Percentiles rank a stretch among this genome's conserved stretches.
Conservation (phyloP, 164 flowering plant genomes). For the Piper longum region DNA sequence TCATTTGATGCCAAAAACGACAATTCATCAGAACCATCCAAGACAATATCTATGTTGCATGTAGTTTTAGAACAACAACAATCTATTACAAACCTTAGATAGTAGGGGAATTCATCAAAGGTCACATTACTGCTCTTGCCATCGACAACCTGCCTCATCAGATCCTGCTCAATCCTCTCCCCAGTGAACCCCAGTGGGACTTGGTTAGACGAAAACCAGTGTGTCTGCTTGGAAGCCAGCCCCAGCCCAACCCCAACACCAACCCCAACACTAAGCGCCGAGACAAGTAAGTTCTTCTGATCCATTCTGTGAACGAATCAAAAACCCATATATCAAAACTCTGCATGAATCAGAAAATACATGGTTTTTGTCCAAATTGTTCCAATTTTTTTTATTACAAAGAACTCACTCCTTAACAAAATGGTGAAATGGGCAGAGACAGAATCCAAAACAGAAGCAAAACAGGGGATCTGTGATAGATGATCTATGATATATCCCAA, state of each 20-base stretch:
- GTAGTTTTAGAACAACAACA: no score
- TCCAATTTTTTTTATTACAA: background rate
- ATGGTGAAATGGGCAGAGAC: no score
- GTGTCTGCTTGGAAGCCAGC: constrained; percentile 62
- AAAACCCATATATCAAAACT: background rate
- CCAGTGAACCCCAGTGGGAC: constrained; percentile 24
- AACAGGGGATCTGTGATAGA: no score
- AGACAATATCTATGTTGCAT: no score
- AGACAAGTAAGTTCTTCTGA: constrained; percentile 48
- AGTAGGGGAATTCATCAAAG: constrained; percentile 74
- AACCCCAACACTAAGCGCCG: constrained; percentile 77
- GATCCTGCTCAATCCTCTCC: constrained; percentile 55
- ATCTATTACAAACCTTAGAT: constrained; percentile 40
- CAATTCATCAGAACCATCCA: background rate
- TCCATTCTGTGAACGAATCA: constrained; percentile 34
- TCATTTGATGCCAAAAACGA: no score
- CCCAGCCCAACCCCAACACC: constrained; percentile 89
- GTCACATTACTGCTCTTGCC: constrained; percentile 66
- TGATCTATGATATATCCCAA: no score
- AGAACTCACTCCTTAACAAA: no score
- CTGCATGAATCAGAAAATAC: background rate
- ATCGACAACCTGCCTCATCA: constrained; percentile 47
- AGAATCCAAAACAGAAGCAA: no score
- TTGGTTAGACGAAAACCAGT: constrained; percentile 33
- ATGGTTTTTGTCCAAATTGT: constrained; percentile 1